Base-by-base conservation (phyloP, 2,329 filamentous ascomycete species). In the Fonsecaea monophora region DNA sequence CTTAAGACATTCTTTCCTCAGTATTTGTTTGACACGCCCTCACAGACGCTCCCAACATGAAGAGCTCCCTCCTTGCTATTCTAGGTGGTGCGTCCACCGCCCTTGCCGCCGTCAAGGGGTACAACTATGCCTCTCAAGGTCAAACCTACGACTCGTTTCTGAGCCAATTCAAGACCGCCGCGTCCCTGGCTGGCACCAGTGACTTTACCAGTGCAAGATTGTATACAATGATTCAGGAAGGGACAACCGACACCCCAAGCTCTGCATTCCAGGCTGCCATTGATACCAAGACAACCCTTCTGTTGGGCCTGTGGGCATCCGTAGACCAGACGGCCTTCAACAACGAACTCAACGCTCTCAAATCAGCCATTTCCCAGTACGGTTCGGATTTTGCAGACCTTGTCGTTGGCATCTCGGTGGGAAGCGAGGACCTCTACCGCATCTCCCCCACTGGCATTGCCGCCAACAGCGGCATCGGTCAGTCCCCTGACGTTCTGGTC, bases 281-380 rank as follows among this genome's bases (percentile, higher is more conserved):
- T 77, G 85, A 84, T 71, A 91, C 91, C 73, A 85, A 90, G 73
- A 94, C 91, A 1, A 84, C 84, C 48, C 84, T 96, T 25, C 85
- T 96, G 8, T 85, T 95, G 15, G 91, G 91, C 67, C 81, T 96
- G 40, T 95, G 92, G 92, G 86, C 87, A 2, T 92, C 90, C 0
- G 58, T 32, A n/a, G 60, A 53, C 80, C 80, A 86, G 54, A 82
- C 78, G 3, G 77, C 77, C 30, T 88, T 94, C 77, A 79, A 84
- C 75, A 89, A 91, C 75, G 91, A 95, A 80, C 80, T 94, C 57
- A 76, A 80, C 1, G 91, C 91, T 13, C 82, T 95, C 50, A 84
- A 85, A 76, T 80, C 82, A 53, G 89, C 91, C 68, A 88, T 92
- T 66, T 68, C 78, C 53, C 81, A 86, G 74, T 92, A 91, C 75